Evolutionary conservation across 257 asterid species (phyloP).

Genomic region (Forsythia viridissima): DNA sequence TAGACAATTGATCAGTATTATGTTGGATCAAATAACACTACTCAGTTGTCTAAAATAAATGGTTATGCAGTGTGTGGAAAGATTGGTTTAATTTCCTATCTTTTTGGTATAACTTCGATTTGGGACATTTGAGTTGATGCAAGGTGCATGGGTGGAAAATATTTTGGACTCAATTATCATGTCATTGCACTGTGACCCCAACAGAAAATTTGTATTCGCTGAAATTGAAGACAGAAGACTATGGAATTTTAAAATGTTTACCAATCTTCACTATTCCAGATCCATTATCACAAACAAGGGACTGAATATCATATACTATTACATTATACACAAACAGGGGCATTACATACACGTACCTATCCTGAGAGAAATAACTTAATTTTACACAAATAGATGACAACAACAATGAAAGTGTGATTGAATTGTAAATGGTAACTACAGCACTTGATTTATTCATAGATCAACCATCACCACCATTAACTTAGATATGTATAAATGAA

Average conservation of each 20-base stretch:
- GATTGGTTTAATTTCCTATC: not conserved
- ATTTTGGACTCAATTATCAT: conserved; percentile 69
- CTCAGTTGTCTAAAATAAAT: conserved; percentile 50
- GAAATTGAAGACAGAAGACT: conserved; percentile 37
- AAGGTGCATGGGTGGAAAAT: conserved; percentile 89
- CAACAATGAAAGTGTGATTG: not conserved
- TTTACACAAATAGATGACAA: not conserved
- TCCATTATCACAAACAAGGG: conserved; percentile 19
- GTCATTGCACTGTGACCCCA: conserved; percentile 59
- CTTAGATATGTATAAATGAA: not conserved
- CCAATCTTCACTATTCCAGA: conserved; percentile 16
- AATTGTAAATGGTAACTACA: not conserved
- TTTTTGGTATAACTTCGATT: not conserved
- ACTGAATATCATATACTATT: not conserved
- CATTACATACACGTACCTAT: not conserved
- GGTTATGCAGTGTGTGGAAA: not conserved
- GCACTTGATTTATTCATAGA: not conserved
- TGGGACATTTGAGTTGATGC: conserved; percentile 22
- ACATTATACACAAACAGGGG: not conserved
- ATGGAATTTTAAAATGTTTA: not conserved
- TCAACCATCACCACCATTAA: not conserved
- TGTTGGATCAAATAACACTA: conserved; percentile 76
- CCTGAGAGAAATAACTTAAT: not conserved
- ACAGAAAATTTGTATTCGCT: conserved; percentile 74
- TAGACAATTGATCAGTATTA: conserved; percentile 90